Evolutionary conservation across 306 rosid genomes (phyloP), one percentile per base, ranked within the genome.

Genomic region (Corylus avellana): DNA sequence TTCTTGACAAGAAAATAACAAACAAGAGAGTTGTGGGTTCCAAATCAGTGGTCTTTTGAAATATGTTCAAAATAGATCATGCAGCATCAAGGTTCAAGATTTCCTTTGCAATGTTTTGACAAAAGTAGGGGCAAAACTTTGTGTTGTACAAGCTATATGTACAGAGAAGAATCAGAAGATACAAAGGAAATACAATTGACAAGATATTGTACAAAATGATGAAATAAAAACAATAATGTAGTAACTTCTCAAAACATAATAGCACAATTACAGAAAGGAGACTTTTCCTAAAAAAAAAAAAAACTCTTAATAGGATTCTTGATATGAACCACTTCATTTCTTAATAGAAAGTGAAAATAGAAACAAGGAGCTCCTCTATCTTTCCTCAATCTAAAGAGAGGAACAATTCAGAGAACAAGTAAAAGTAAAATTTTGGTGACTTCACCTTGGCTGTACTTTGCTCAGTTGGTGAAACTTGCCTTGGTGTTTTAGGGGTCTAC

Each of bases 221-320:
- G 70, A 70, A 14, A 64, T 12, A 77, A 74, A 69, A 62, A 62
- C 57, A 66, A 70, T 61, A 61, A 50, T 10, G 46, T 50, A 68
- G 6, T 39, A 17, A 39, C 72, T 9, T 42, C n/a, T 12, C 66
- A 59, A 25, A 58, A 20, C 71, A 5, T 75, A 27, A 64, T 2
- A 25, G 2, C 54, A 68, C 7, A 14, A 64, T 20, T 32, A 63
- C 46, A 63, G 29, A 32, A 62, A 35, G 12, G 55, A 78, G 18
- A 42, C 11, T 54, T 10, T 29, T 22, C 25, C 25, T 54, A 27
- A 72, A 76, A 73, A 29, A 14, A 47, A 42, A 49, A 18, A 49
- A 66, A 6, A 7, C 46, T 5, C 7, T 42, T 42, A 42, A 42
- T 7, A 32, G 25, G 46, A 42, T 25, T 59, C 66, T 57, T 25